Evolutionary conservation across 2,329 filamentous ascomycete genomes (phyloP), one percentile per base, ranked within the genome.

Genomic region (Capronia epimyces): DNA sequence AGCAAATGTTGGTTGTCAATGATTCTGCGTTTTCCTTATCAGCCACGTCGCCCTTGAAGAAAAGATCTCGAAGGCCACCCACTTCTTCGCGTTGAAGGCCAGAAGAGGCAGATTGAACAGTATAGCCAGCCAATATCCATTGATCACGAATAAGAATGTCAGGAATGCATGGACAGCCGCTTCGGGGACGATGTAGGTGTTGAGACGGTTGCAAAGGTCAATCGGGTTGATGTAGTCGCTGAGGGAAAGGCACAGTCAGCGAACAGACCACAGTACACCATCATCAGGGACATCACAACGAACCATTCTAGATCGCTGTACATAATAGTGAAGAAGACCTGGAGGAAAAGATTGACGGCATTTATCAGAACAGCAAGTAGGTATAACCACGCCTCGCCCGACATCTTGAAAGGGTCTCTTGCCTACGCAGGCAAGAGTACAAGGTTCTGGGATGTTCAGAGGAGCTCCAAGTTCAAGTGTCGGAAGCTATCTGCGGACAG

Each of bases 281-380:
- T 66, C 65, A 52, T 50, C 10, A 3, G 37, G 55, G 54, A 36
- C 20, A 46, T 25, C 8, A 18, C n/a, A 29, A 78, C 87, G 67
- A 77, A 95, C 90, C 93, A 98, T 86, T 98, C 93, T 66, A 98
- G 75, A 80, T 98, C 93, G 73, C 89, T 95, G 77, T 97, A 98
- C 94, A 98, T 98, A 69, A 98, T 98, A 52, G 93, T 98, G 78
- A 98, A 98, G 81, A 98, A 98, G 65, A 98, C 93, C 77, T 98
- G 94, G 52, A 98, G 81, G 75, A 98, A 98, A 67, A 98, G 82
- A 79, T 98, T 98, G 82, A 98, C 90, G 77, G 93, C 93, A 78
- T 98, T 98, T 79, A 98, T 94, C 70, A 98, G 81, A 73, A 98
- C 94, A 75, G 91, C 85, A 74, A 98, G 80, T 66, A 98, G 84